Base-by-base conservation (phyloP, 1,284 basidiomycete species). In the Takashimella tepidaria region DNA sequence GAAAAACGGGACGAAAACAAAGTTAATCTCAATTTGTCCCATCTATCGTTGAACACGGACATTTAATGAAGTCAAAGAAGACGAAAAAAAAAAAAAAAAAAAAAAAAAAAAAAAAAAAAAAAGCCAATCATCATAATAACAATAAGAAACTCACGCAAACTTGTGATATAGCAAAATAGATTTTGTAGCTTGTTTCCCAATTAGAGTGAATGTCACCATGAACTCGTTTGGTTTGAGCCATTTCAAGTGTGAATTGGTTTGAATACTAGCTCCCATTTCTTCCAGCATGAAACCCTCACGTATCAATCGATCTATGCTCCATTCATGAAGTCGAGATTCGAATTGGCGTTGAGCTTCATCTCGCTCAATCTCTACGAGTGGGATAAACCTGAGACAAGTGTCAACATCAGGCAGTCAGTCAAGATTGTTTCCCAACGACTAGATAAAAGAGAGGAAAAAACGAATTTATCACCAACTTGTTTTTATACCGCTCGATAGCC, bases 201-300 rank as follows among this genome's bases (percentile, higher is more conserved):
- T 82, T 45, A 80, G 78, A 19, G 78, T 80, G n/a, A 77, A 78
- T 50, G 83, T 77, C 23, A 83, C 70, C 11, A 53, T 54, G 3
- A n/a, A 16, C 16, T 51, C 57, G 19, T 52, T 53, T 45, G 49
- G 51, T 41, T 53, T 58, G 47, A 41, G 55, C 52, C 51, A 58
- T 10, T 50, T 47, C 1, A 48, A 26, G n/a, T 16, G 26, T 21
- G 31, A 3, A 50, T 26, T 24, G 45, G 57, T 43, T 42, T 40
- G 3, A 20, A 23, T 5, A 41, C 45, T n/a, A n/a, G 53, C 86
- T 11, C 73, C 78, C 40, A 89, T 71, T 12, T 77, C 82, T 0
- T 82, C 83, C 24, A 89, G 63, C 52, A 83, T 82, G 67, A 86
- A 89, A 0, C 88, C 88, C 63, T 87, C 85, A 22, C 80, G 73